Percentiles rank a stretch among this genome's conserved stretches.
These are phyloP conservation scores for Spencermartinsiella ligniputridi DNA, from an alignment of 1,139 yeast species.

Conservation along the genomic window DNA sequence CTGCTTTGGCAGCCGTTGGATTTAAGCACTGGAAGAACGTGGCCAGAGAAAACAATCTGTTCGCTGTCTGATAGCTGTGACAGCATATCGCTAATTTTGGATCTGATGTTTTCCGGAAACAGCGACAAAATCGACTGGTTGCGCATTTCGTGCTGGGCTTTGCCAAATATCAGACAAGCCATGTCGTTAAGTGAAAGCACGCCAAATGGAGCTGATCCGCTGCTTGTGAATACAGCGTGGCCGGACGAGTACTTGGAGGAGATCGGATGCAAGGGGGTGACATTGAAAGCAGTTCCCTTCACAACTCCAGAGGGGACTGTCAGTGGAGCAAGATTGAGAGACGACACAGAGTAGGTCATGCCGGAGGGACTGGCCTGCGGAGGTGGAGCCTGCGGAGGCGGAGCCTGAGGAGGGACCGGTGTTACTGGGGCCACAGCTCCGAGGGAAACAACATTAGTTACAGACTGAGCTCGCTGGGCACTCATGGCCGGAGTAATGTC, in stretches of 20 bases:
- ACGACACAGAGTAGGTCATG: conserved; percentile 20
- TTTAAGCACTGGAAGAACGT: conserved; percentile 46
- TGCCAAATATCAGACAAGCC: conserved; percentile 84
- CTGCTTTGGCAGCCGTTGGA: conserved; percentile 35
- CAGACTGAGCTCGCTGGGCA: conserved; percentile 20
- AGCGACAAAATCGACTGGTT: conserved; percentile 68
- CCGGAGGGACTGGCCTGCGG: conserved; percentile 1
- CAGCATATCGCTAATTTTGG: conserved; percentile 11
- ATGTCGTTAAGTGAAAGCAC: conserved; percentile 83
- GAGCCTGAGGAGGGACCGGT: neutral
- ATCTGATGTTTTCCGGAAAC: conserved; percentile 61
- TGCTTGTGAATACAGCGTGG: conserved; percentile 75
- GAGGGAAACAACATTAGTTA: conserved; percentile 12
- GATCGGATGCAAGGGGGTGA: conserved; percentile 26
- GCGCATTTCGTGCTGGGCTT: conserved; percentile 59
- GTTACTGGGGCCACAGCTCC: neutral
- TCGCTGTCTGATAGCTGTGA: conserved; percentile 24
- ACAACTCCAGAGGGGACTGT: conserved; percentile 1
- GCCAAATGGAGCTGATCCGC: conserved; percentile 69
- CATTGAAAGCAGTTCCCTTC: conserved; percentile 13
- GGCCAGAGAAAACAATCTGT: conserved; percentile 50
- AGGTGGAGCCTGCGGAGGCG: no score
- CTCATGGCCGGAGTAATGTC: conserved; percentile 8
- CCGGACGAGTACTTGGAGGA: conserved; percentile 29
- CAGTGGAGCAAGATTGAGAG: conserved; percentile 16